Evolutionary conservation across 768 basidiomycete genomes (phyloP).

Genomic region (Rhodosporidiobolus odoratus): DNA sequence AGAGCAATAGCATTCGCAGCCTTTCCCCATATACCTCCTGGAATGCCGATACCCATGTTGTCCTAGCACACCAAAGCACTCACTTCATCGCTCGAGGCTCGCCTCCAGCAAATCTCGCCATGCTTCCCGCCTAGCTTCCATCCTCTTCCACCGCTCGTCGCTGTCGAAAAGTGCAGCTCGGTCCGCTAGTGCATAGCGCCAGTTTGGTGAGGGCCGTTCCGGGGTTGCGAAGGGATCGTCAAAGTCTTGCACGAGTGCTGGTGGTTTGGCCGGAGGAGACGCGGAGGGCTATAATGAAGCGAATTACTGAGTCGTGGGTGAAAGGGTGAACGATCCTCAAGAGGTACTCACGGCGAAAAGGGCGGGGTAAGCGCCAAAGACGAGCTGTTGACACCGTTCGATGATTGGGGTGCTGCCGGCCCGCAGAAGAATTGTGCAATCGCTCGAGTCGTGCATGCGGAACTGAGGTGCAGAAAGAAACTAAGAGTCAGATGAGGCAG

Average conservation of each 20-base stretch:
- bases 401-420: constrained; percentile 71
- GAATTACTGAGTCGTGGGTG: neutral
- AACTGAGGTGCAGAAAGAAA: too few species aligned
- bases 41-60: neutral
- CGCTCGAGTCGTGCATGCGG: constrained; percentile 71
- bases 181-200: neutral
- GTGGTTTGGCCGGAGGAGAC: neutral
- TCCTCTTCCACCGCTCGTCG: neutral
- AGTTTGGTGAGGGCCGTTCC: constrained; percentile 10
- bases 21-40: neutral
- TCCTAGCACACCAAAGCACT: neutral
- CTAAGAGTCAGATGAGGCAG: too few species aligned
- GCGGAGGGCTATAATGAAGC: neutral
- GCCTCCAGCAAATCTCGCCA: neutral
- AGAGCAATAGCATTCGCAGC: neutral
- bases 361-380: constrained; percentile 62
- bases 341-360: neutral
- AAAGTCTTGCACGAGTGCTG: constrained; percentile 22
- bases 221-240: constrained; percentile 29
- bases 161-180: neutral
- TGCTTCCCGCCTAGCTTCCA: neutral
- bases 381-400: constrained; percentile 62
- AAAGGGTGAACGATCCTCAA: too few species aligned
- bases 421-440: constrained; percentile 62
- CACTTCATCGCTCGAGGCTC: neutral